Base-by-base conservation (phyloP, 495 filamentous ascomycete species). In the Podospora pseudoanserina region DNA sequence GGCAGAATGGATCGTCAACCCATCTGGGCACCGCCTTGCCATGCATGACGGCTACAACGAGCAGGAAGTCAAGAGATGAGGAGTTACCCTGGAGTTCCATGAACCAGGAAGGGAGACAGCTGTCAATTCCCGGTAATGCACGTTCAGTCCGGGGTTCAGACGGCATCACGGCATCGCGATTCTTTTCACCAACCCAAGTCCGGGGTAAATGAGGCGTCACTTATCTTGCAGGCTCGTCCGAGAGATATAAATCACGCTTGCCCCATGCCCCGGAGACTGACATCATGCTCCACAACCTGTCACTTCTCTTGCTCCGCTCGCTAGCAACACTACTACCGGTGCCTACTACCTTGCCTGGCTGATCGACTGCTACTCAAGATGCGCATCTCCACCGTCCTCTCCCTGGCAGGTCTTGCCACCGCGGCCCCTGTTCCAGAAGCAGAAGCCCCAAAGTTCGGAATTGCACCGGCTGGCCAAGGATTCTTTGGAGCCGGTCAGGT, bases 401-500 rank as follows among this genome's bases (percentile, higher is more conserved):
- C 55, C n/a, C 13, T 58, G 55, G 55, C 55, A 20, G 19, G 55
- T 26, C 55, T 58, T 19, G 59, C 4, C 16, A 7, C 59, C 5
- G 28, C 20, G 20, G 59, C 59, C 18, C 53, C 28, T 27, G 23
- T 27, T 28, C 6, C 60, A 19, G 18, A 19, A 27, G 7, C 23
- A 18, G 26, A 62, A 27, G 20, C 60, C 18, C 60, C 60, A 11
- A 6, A 3, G 6, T 18, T 27, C 18, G 9, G 16, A 2, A 62
- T 34, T 30, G 39, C 39, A 13, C 39, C 39, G 2, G 39, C 39
- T 11, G 18, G 18, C 16, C 30, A 62, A 28, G 60, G 30, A 2
- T 26, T 27, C 64, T 73, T 71, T 60, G 72, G 72, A 19, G 65
- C n/a, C 5, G 73, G 73, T 55, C 72, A 74, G 39, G 58, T 75